Conservation (phyloP, 805 yeast genomes). For the Cyberlindnera nakhonratchasimensis region DNA sequence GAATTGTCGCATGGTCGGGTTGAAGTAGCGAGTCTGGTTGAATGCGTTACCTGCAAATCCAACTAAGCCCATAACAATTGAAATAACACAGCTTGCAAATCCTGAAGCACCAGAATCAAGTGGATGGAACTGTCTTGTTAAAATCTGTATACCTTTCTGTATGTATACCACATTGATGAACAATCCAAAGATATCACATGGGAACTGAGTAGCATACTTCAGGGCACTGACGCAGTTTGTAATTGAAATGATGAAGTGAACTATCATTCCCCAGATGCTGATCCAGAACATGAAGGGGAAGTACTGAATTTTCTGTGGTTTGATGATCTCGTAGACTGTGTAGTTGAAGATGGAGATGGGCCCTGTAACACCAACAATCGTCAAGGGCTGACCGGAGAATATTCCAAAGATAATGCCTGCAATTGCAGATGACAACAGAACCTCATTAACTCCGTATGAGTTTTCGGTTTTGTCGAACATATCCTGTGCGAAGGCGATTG, state of each 20-base stretch:
- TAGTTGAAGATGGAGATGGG: slow-evolving; percentile 91
- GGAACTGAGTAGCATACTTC: slow-evolving; percentile 70
- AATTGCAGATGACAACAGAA: slow-evolving; percentile 75
- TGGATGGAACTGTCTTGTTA: slow-evolving; percentile 61
- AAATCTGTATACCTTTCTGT: slow-evolving; percentile 85
- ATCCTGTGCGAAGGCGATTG: slow-evolving; percentile 94
- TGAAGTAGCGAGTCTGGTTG: slow-evolving; percentile 55
- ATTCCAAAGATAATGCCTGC: slow-evolving; percentile 89
- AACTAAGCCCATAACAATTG: slow-evolving; percentile 69
- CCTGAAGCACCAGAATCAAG: slow-evolving; percentile 44
- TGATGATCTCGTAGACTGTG: slow-evolving; percentile 74
- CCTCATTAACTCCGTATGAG: slow-evolving; percentile 89
- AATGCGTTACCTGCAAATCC: slow-evolving; percentile 64
- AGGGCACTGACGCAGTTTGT: slow-evolving; percentile 64
- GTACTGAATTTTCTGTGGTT: slow-evolving; percentile 39
- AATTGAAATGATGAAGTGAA: slow-evolving; percentile 72
- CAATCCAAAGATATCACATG: slow-evolving; percentile 91
- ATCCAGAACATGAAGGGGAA: slow-evolving; percentile 97
- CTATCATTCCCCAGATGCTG: slow-evolving; percentile 82
- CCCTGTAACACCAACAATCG: slow-evolving; percentile 96
- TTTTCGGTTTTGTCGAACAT: slow-evolving; percentile 90
- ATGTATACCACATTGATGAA: slow-evolving; percentile 86
- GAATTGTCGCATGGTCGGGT: slow-evolving; percentile 57
- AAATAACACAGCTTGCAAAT: slow-evolving; percentile 70
- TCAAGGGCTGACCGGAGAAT: slow-evolving; percentile 84